These are phyloP conservation scores for Rheum nobile DNA, from an alignment of 148 eudicot genomes.

Conservation along the genomic window DNA sequence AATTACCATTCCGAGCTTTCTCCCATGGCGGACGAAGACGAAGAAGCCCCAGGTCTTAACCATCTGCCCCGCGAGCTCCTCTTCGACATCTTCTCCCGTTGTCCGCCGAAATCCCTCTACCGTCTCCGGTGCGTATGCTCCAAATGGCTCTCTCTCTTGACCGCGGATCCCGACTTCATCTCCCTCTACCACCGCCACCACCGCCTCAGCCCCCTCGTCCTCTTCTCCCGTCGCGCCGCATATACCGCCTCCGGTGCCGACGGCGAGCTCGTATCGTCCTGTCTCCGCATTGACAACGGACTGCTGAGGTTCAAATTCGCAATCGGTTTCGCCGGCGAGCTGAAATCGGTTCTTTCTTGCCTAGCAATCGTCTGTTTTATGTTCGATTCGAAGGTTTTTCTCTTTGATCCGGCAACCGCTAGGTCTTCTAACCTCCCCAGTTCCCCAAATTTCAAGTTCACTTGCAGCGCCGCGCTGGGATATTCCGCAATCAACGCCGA, in stretches of 20 bases:
- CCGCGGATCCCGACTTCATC: slow-evolving; percentile 18
- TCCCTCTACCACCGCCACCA: slow-evolving; percentile 22
- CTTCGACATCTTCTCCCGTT: slow-evolving; percentile 27
- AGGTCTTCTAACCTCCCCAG: slow-evolving; percentile 12
- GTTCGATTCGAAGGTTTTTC: slow-evolving; percentile 2
- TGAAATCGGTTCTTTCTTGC: slow-evolving; percentile 14
- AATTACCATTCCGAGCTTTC: not conserved
- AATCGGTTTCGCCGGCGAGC: slow-evolving; percentile 10
- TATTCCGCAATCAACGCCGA: slow-evolving; percentile 8
- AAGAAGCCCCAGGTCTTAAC: slow-evolving; percentile 9
- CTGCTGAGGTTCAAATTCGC: slow-evolving; percentile 11
- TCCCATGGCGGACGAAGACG: slow-evolving; percentile 4
- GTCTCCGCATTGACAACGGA: slow-evolving; percentile 21
- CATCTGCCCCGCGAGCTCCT: slow-evolving; percentile 27
- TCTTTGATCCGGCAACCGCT: slow-evolving; percentile 23
- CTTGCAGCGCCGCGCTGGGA: slow-evolving; percentile 25
- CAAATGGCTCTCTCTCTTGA: slow-evolving; percentile 13
- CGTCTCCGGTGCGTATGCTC: slow-evolving; percentile 18
- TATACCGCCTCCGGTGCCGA: not conserved
- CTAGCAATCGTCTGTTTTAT: slow-evolving; percentile 25
- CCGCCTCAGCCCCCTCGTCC: slow-evolving; percentile 23
- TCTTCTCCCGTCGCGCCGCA: slow-evolving; percentile 5
- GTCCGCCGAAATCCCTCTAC: slow-evolving; percentile 20
- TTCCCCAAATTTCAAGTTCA: slow-evolving; percentile 12
- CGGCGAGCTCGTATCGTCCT: slow-evolving; percentile 8